Percentiles rank a stretch among this genome's conserved stretches.
These are phyloP conservation scores for Stromatinia cepivora DNA, from an alignment of 2,329 filamentous ascomycete genomes.

Conservation along the genomic window DNA sequence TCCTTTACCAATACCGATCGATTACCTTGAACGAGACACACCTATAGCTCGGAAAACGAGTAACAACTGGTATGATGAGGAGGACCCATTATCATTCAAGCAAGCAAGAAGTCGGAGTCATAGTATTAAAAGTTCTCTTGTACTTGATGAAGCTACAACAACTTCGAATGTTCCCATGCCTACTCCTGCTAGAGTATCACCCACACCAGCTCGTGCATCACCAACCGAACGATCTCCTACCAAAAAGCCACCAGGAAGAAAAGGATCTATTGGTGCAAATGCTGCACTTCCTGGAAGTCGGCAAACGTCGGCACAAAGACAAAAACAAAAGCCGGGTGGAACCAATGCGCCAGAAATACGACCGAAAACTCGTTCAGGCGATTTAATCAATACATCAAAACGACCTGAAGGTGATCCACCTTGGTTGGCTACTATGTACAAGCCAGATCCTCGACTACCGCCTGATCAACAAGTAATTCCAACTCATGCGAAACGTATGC, in stretches of 20 bases:
- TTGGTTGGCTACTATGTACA: slow-evolving; percentile 93
- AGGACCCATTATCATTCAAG: slow-evolving; percentile 57
- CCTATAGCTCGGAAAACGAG: slow-evolving; percentile 63
- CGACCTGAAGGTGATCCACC: slow-evolving; percentile 91
- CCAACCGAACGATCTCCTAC: slow-evolving; percentile 53
- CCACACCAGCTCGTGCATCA: slow-evolving; percentile 42
- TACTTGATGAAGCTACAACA: slow-evolving; percentile 54
- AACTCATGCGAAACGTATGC: slow-evolving; percentile 85
- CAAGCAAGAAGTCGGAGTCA: slow-evolving; percentile 70
- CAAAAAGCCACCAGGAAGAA: slow-evolving; percentile 45
- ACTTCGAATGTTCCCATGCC: slow-evolving; percentile 30
- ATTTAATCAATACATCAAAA: slow-evolving; percentile 49
- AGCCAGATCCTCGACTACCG: slow-evolving; percentile 88
- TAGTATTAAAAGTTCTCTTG: slow-evolving; percentile 52
- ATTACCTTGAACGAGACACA: slow-evolving; percentile 72
- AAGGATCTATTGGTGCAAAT: slow-evolving; percentile 28
- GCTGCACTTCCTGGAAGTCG: slow-evolving; percentile 35
- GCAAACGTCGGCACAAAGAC: slow-evolving; percentile 43
- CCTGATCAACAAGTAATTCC: slow-evolving; percentile 95
- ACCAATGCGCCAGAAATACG: slow-evolving; percentile 49
- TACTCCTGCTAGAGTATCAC: slow-evolving; percentile 38
- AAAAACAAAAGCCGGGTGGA: slow-evolving; percentile 64
- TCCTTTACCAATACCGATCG: slow-evolving; percentile 70
- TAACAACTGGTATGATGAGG: slow-evolving; percentile 53
- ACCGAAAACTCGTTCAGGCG: slow-evolving; percentile 63